phyloP scores from a whole-genome alignment of 2,329 filamentous ascomycete species.

The Zelopaecilomyces penicillatus region DNA sequence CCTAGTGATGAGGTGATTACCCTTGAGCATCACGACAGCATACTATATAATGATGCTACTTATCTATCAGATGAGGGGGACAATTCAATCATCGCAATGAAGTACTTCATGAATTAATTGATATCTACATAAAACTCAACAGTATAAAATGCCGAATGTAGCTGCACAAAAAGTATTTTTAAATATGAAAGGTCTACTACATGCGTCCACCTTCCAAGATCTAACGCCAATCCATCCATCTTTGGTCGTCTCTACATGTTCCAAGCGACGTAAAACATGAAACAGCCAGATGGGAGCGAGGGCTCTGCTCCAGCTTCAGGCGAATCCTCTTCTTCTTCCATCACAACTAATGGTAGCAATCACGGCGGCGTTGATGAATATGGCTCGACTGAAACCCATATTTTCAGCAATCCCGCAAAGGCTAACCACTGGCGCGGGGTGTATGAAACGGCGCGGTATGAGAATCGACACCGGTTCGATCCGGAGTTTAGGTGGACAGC shows the following conservation, averaged over 20 bases:
- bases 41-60: neutral
- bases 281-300: neutral
- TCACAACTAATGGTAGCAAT: no score
- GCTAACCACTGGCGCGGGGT: constrained; percentile 45
- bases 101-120: neutral
- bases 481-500: constrained; percentile 47
- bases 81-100: neutral
- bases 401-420: constrained; percentile 42
- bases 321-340: neutral
- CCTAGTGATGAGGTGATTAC: constrained; percentile 6
- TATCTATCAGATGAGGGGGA: neutral
- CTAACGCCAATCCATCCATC: no score
- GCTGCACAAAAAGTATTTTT: no score
- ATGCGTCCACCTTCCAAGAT: no score
- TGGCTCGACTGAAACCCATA: constrained; percentile 22
- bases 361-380: neutral
- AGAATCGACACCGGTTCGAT: constrained; percentile 53
- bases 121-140: no score
- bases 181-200: no score
- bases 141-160: no score
- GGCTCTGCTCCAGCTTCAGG: neutral
- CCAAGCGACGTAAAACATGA: neutral
- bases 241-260: neutral
- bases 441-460: constrained; percentile 49
- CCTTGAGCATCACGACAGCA: constrained; percentile 5